Base-by-base conservation (phyloP, 352 stramenopile species). In the Phytophthora ohioensis region DNA sequence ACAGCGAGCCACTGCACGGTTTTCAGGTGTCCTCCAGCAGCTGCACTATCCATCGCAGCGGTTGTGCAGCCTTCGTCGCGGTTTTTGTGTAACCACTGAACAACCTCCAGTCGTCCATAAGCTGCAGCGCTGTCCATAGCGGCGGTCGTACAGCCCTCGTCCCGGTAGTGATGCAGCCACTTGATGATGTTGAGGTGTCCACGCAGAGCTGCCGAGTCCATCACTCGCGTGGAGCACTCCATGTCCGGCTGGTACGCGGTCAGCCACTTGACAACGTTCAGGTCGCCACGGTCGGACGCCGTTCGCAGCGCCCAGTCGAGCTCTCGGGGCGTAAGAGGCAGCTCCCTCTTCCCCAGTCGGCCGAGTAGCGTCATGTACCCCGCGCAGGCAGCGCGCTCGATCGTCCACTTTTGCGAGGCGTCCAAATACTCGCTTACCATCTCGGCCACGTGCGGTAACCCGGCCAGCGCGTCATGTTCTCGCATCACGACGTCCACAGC, bases 101-200 rank as follows among this genome's bases (percentile, higher is more conserved):
- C 82, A 8, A 93, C 76, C 21, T 83, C 70, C n/a, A 93, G 60
- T 34, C 87, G 84, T 0, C 87, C 88, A 39, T 87, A 91, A 17
- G 84, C 84, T 2, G 88, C 86, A 3, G 88, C 87, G 41, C 84
- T 88, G 67, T 95, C 88, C 79, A 94, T 92, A 4, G 88, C 86
- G n/a, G 84, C 75, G 4, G 81, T 87, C 11, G 87, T 87, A 75
- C 87, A 96, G 59, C 80, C 81, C 71, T 94, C 88, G 30, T 76
- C 57, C 2, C 85, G 84, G 60, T 92, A 78, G 31, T 74, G 60
- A 49, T 93, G 81, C 15, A 96, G 79, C 85, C 85, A 94, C 45
- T 89, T 84, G 15, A 96, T 73, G 32, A 93, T 79, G 38, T 76
- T 58, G 8, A 96, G 72, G 63, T 93, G 87, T 0, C 88, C 88